These are phyloP conservation scores for Brassica napus DNA, from an alignment of 345 rosid genomes.

Conservation along the genomic window DNA sequence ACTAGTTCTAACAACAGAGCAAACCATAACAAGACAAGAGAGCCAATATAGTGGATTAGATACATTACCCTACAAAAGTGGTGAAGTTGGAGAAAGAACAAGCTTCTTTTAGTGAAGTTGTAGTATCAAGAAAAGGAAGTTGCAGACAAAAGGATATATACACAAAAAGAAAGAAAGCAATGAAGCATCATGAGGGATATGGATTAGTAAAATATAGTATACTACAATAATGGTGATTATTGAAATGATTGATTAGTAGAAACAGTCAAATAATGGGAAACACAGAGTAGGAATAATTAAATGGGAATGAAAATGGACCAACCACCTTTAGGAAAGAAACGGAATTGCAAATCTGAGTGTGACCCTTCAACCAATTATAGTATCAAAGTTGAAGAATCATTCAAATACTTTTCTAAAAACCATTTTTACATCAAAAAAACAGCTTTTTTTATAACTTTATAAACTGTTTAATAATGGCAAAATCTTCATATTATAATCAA, in stretches of 20 bases:
- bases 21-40: slow-evolving; percentile 4
- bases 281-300: slow-evolving; percentile 1
- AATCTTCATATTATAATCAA: background rate
- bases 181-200: slow-evolving; percentile 24
- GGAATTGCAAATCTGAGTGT: slow-evolving; percentile 53
- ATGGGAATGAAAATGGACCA: slow-evolving; percentile 43
- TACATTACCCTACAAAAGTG: slow-evolving; percentile 27
- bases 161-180: slow-evolving; percentile 26
- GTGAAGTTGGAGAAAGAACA: slow-evolving; percentile 3
- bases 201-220: slow-evolving; percentile 9
- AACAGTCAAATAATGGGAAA: slow-evolving; percentile 27
- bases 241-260: slow-evolving; percentile 23
- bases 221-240: slow-evolving; percentile 17
- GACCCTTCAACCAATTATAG: slow-evolving; percentile 54
- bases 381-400: slow-evolving; percentile 24
- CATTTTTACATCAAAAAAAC: background rate
- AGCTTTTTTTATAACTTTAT: background rate
- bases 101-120: background rate
- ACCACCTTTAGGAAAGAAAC: slow-evolving; percentile 66
- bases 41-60: background rate
- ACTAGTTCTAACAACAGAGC: background rate
- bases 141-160: slow-evolving; percentile 29
- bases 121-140: slow-evolving; percentile 24
- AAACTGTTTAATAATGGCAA: slow-evolving; percentile 27
- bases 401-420: background rate